Conservation (phyloP, 768 basidiomycete species). For the Boletus vinaceobasis region DNA sequence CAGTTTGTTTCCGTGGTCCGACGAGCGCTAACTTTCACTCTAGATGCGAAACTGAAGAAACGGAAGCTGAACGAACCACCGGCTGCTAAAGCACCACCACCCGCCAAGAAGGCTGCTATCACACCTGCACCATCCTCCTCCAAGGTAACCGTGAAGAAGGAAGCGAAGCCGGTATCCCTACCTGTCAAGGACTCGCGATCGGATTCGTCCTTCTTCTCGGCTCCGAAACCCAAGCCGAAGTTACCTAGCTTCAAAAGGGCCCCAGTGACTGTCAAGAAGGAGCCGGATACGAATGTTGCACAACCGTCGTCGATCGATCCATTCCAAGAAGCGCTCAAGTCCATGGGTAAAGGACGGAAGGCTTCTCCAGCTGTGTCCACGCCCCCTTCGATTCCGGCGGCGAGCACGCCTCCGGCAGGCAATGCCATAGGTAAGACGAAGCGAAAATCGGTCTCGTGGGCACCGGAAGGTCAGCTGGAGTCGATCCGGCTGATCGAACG, state of each 20-base stretch:
- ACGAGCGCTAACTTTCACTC: slow-evolving; percentile 23
- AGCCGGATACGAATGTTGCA: slow-evolving; percentile 56
- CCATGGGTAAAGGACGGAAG: slow-evolving; percentile 60
- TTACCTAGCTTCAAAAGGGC: slow-evolving; percentile 87
- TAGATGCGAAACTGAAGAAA: slow-evolving; percentile 67
- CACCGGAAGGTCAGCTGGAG: slow-evolving; percentile 69
- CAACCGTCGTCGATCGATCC: slow-evolving; percentile 77
- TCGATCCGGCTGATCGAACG: slow-evolving; percentile 76
- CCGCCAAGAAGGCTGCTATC: slow-evolving; percentile 65
- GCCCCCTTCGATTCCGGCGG: slow-evolving; percentile 43
- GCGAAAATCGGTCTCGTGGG: slow-evolving; percentile 79
- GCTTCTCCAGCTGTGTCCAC: slow-evolving; percentile 62
- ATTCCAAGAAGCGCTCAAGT: slow-evolving; percentile 79
- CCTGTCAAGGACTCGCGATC: slow-evolving; percentile 74
- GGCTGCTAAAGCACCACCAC: slow-evolving; percentile 46
- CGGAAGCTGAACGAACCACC: slow-evolving; percentile 61
- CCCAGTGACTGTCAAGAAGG: slow-evolving; percentile 47
- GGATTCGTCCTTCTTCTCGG: slow-evolving; percentile 86
- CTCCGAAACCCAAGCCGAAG: slow-evolving; percentile 79
- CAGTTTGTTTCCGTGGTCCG: slow-evolving; percentile 35
- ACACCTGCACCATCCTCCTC: slow-evolving; percentile 19
- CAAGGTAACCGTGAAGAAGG: slow-evolving; percentile 53
- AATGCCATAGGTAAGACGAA: slow-evolving; percentile 50
- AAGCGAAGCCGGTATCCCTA: slow-evolving; percentile 35
- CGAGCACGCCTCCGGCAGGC: slow-evolving; percentile 33